These are phyloP conservation scores for Nakazawaea holstii DNA, from an alignment of 805 yeast species.

Conservation along the genomic window DNA sequence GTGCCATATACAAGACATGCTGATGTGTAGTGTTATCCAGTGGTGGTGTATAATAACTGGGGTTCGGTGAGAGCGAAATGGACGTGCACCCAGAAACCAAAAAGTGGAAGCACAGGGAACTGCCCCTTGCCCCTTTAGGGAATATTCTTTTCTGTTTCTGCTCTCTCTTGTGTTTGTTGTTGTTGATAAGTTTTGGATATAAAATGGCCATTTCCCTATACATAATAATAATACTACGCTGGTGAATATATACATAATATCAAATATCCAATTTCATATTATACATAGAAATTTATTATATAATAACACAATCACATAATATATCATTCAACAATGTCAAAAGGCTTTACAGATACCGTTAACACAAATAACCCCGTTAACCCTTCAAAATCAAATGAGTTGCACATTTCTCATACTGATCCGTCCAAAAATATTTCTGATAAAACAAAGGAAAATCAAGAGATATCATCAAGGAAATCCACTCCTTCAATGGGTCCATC, in stretches of 20 bases:
- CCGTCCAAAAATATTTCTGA: background rate
- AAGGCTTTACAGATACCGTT: slow-evolving; percentile 9
- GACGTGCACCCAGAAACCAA: too few species aligned
- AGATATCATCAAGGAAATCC: background rate
- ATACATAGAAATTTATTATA: too few species aligned
- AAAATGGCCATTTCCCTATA: background rate
- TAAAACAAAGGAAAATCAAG: background rate
- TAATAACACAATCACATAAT: too few species aligned
- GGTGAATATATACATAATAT: too few species aligned
- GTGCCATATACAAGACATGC: too few species aligned
- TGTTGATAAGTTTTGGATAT: too few species aligned
- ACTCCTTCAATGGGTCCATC: background rate
- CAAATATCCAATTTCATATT: too few species aligned
- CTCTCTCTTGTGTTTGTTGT: background rate
- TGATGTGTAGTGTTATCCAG: too few species aligned
- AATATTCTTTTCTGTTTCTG: background rate
- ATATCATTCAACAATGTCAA: slow-evolving; percentile 1
- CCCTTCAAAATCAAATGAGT: slow-evolving; percentile 1
- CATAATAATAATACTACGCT: background rate
- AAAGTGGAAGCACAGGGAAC: too few species aligned
- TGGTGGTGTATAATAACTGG: too few species aligned
- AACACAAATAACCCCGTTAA: slow-evolving; percentile 11
- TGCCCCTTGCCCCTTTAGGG: background rate
- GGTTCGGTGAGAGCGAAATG: too few species aligned
- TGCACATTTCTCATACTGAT: slow-evolving; percentile 5